Conservation (phyloP, 352 stramenopile species). For the Thalassiosira pacifica region DNA sequence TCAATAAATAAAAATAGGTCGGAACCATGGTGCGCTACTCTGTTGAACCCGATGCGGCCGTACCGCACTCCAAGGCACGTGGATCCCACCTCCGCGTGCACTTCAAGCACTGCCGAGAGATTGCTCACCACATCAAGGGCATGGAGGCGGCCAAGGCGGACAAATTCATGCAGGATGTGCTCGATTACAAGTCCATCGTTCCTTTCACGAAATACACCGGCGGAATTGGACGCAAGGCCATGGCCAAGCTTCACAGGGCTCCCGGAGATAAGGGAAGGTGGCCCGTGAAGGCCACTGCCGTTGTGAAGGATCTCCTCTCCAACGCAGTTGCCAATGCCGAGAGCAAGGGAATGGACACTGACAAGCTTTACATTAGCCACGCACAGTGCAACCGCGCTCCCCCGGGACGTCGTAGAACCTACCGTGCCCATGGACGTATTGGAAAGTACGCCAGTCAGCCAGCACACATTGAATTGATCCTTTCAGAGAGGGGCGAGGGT, state of each 20-base stretch:
- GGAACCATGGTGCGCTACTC: constrained; percentile 83
- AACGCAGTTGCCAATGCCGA: constrained; percentile 99
- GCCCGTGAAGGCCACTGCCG: constrained; percentile 98
- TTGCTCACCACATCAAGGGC: constrained; percentile 97
- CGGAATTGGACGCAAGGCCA: constrained; percentile 96
- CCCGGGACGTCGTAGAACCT: constrained; percentile 98
- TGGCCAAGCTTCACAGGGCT: constrained; percentile 95
- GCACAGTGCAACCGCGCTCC: constrained; percentile 97
- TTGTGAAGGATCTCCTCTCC: constrained; percentile 98
- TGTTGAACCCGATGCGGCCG: constrained; percentile 79
- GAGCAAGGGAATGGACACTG: constrained; percentile 96
- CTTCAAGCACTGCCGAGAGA: constrained; percentile 99
- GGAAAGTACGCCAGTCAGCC: constrained; percentile 99
- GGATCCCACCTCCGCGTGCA: constrained; percentile 98
- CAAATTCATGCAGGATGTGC: constrained; percentile 95
- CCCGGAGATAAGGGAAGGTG: constrained; percentile 98
- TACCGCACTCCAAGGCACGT: constrained; percentile 92
- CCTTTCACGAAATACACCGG: constrained; percentile 99
- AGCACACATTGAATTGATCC: constrained; percentile 99
- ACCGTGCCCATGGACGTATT: constrained; percentile 97
- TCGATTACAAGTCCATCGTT: constrained; percentile 97
- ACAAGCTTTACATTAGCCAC: constrained; percentile 97
- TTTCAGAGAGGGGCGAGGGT: constrained; percentile 94
- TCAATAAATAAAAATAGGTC: not conserved
- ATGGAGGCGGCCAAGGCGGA: constrained; percentile 96